These are phyloP conservation scores for Strobilomyces dryophilus DNA, from an alignment of 768 basidiomycete genomes.

Conservation along the genomic window DNA sequence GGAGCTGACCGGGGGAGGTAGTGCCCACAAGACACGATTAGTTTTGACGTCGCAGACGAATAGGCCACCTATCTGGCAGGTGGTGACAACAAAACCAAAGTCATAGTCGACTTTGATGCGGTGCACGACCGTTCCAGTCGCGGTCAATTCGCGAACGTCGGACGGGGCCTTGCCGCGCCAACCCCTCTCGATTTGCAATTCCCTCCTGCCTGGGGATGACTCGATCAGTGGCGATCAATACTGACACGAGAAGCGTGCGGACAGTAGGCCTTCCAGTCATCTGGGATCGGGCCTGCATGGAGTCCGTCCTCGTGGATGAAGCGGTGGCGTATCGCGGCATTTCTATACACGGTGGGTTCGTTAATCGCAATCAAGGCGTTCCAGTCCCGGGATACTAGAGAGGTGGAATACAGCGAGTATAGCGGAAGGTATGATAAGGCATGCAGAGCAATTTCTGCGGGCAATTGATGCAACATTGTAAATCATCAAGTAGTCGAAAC, in stretches of 20 bases:
- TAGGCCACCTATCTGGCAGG: constrained; percentile 52
- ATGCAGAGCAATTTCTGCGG: constrained; percentile 53
- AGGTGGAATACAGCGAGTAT: constrained; percentile 35
- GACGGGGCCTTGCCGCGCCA: constrained; percentile 56
- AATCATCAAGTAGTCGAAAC: neutral
- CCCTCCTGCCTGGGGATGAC: constrained; percentile 40
- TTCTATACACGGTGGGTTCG: constrained; percentile 51
- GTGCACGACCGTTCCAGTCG: constrained; percentile 46
- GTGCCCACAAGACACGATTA: constrained; percentile 55
- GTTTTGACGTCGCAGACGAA: constrained; percentile 51
- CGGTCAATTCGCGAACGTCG: constrained; percentile 30
- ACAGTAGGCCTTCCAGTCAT: constrained; percentile 63
- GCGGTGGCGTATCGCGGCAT: constrained; percentile 49
- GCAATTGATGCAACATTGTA: constrained; percentile 42
- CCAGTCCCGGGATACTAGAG: constrained; percentile 44
- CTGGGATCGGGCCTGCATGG: constrained; percentile 30
- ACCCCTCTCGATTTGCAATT: constrained; percentile 41
- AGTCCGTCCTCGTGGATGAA: constrained; percentile 37
- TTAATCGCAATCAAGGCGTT: constrained; percentile 44
- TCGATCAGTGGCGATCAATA: constrained; percentile 9
- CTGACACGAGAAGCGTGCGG: constrained; percentile 2
- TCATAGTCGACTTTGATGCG: constrained; percentile 74
- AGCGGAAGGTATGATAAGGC: constrained; percentile 50
- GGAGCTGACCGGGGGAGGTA: constrained; percentile 47
- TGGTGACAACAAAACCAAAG: constrained; percentile 56